Evolutionary conservation across 192 early-diverging fungal genomes (phyloP).

Genomic region (Jimgerdemannia flammicorona): DNA sequence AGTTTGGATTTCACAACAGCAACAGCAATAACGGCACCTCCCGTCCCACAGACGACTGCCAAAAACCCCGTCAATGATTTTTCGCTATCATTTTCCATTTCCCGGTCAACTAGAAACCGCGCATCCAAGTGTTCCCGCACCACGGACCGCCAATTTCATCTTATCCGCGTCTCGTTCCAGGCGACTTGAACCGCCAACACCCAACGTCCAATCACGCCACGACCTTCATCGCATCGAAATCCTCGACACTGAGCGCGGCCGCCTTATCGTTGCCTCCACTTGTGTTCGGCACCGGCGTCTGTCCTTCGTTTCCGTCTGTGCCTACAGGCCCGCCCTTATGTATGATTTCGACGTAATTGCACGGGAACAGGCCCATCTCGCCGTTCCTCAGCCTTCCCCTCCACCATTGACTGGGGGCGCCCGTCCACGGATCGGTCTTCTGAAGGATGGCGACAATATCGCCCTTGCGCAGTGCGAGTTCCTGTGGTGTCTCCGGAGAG

Average conservation of each 20-base stretch:
- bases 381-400: conserved; percentile 79
- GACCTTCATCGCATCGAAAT: not conserved
- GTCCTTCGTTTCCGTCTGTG: not conserved
- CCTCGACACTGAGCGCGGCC: not conserved
- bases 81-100: too few species aligned
- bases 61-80: too few species aligned
- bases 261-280: not conserved
- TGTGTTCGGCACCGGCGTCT: not conserved
- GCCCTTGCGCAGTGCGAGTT: conserved; percentile 80
- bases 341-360: conserved; percentile 88
- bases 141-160: too few species aligned
- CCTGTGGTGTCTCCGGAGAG: conserved; percentile 62
- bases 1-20: too few species aligned
- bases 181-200: too few species aligned
- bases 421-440: conserved; percentile 70
- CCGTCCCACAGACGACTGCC: too few species aligned
- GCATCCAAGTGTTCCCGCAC: too few species aligned
- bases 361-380: conserved; percentile 84
- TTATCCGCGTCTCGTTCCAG: too few species aligned
- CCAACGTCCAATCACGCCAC: not conserved
- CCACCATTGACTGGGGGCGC: conserved; percentile 88
- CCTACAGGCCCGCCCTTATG: conserved; percentile 47
- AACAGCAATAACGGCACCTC: too few species aligned
- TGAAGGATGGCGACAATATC: conserved; percentile 87
- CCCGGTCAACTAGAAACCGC: too few species aligned